phyloP scores from a whole-genome alignment of 352 stramenopile genomes.

The Pseudoperonospora humuli region DNA sequence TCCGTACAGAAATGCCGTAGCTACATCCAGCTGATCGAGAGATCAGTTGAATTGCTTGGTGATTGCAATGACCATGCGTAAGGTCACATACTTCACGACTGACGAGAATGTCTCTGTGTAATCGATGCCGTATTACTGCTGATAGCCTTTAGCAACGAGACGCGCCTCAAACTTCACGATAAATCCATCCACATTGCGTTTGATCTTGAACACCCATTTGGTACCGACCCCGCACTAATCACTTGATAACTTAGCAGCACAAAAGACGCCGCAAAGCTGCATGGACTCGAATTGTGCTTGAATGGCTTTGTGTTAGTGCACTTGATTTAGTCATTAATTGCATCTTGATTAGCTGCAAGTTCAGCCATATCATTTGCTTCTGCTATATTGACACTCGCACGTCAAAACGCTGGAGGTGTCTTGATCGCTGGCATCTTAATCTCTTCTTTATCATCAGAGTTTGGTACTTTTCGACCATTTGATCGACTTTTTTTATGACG shows the following conservation, averaged over 20 bases:
- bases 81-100: neutral
- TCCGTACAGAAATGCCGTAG: too few species aligned
- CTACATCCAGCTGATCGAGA: conserved; percentile 1
- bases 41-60: neutral
- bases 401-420: too few species aligned
- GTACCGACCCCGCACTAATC: too few species aligned
- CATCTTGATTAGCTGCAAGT: too few species aligned
- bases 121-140: conserved; percentile 28
- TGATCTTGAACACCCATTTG: conserved; percentile 36
- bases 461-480: too few species aligned
- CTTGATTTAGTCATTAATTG: too few species aligned
- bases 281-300: too few species aligned
- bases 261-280: conserved; percentile 14
- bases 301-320: too few species aligned
- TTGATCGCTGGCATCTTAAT: neutral
- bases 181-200: conserved; percentile 23
- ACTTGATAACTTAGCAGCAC: conserved; percentile 2
- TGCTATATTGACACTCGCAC: too few species aligned
- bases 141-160: too few species aligned
- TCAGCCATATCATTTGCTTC: too few species aligned
- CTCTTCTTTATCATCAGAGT: neutral
- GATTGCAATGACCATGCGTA: neutral
- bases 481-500: neutral
- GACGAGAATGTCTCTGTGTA: conserved; percentile 10
- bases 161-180: conserved; percentile 23